Conservation (phyloP, 805 yeast genomes). For the Lipomyces mesembrius region DNA sequence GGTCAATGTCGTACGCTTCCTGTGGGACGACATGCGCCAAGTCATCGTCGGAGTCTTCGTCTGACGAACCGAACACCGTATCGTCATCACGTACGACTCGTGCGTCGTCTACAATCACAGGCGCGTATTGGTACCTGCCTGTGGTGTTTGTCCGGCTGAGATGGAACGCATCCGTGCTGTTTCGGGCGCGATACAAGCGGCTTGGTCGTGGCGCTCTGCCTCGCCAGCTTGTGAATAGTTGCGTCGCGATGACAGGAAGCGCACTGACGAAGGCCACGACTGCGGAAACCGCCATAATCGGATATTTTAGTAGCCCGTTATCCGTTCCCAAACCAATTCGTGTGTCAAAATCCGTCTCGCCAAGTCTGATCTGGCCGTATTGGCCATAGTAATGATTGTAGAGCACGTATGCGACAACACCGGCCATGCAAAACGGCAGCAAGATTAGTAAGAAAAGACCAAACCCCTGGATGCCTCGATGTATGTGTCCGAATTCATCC, state of each 20-base stretch:
- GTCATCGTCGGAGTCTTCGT: constrained; percentile 30
- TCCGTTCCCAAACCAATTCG: constrained; percentile 33
- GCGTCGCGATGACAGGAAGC: constrained; percentile 36
- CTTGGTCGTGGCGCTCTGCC: constrained; percentile 37
- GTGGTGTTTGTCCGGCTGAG: constrained; percentile 17
- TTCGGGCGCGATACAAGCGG: constrained; percentile 38
- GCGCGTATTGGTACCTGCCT: constrained; percentile 32
- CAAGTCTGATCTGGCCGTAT: constrained; percentile 85
- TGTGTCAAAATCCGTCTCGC: constrained; percentile 50
- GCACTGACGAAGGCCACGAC: constrained; percentile 44
- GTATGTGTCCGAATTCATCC: constrained; percentile 59
- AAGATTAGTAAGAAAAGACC: constrained; percentile 58
- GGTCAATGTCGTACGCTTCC: constrained; percentile 4
- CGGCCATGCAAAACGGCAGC: constrained; percentile 59
- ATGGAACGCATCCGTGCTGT: constrained; percentile 37
- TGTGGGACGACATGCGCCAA: constrained; percentile 21
- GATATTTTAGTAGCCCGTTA: constrained; percentile 37
- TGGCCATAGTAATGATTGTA: constrained; percentile 80
- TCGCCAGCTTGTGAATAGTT: constrained; percentile 37
- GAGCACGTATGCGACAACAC: constrained; percentile 66
- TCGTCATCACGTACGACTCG: constrained; percentile 39
- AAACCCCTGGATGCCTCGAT: constrained; percentile 59
- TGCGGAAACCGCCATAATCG: constrained; percentile 43
- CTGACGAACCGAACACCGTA: constrained; percentile 8
- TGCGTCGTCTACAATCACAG: constrained; percentile 39